Evolutionary conservation across 352 stramenopile genomes (phyloP).

Genomic region (Globisporangium echinulatum): DNA sequence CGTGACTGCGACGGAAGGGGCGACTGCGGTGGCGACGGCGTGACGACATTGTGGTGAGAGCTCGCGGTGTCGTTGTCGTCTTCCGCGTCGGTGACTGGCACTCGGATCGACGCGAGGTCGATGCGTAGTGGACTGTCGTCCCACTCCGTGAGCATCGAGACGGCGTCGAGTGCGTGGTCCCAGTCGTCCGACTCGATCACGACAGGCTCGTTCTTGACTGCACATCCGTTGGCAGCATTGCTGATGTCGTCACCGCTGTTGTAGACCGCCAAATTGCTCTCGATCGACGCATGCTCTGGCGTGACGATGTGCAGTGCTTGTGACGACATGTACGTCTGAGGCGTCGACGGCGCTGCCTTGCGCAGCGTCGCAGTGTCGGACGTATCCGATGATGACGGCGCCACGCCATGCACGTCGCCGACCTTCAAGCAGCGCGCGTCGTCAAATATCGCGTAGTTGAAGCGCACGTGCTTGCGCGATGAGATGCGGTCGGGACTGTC

Average conservation of each 20-base stretch:
- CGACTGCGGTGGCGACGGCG: not conserved
- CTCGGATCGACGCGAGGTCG: conserved; percentile 3
- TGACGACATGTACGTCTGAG: not conserved
- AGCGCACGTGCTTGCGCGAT: conserved; percentile 39
- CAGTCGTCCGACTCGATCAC: not conserved
- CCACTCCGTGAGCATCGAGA: not conserved
- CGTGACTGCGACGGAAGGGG: too few relatives aligned
- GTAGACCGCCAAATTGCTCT: conserved; percentile 5
- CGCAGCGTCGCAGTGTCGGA: conserved; percentile 1
- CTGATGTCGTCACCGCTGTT: not conserved
- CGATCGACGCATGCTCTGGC: not conserved
- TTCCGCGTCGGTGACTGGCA: not conserved
- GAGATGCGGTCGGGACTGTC: conserved; percentile 19
- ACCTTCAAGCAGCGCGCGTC: conserved; percentile 23
- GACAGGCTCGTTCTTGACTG: not conserved
- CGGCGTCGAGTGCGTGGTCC: not conserved
- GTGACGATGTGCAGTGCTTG: not conserved
- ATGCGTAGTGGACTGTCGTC: not conserved
- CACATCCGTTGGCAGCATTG: not conserved
- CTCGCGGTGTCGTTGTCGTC: not conserved
- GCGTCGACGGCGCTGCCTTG: not conserved
- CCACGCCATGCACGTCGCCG: conserved; percentile 2
- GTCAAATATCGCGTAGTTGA: conserved; percentile 52
- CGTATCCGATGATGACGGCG: not conserved
- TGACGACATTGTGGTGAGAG: not conserved